Evolutionary conservation across 768 basidiomycete species (phyloP).

Genomic region (Cystofilobasidium ferigula): DNA sequence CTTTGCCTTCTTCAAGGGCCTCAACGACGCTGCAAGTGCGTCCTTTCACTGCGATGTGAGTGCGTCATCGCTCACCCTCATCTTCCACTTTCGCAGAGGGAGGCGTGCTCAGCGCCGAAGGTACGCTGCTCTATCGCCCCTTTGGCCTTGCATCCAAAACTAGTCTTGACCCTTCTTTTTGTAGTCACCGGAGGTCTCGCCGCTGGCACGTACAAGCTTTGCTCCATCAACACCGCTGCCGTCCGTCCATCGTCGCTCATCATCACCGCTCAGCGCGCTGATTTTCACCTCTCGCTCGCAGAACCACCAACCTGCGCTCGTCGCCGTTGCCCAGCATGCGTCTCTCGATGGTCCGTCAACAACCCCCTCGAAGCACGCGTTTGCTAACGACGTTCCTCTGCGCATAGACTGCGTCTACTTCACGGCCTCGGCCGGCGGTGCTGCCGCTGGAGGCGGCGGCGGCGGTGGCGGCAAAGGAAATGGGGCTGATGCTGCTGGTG

Average conservation of each 20-base stretch:
- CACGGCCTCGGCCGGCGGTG: neutral
- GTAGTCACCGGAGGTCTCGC: slow-evolving; percentile 18
- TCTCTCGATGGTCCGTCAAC: slow-evolving; percentile 7
- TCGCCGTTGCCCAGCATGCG: slow-evolving; percentile 20
- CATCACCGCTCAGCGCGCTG: neutral
- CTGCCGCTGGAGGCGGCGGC: neutral
- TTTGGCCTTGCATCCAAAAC: neutral
- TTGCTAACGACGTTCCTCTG: neutral
- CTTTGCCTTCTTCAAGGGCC: slow-evolving; percentile 22
- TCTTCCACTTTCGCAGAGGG: neutral
- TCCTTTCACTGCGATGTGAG: neutral
- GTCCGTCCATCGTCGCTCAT: neutral
- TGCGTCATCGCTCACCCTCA: neutral
- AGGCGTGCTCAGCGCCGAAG: neutral
- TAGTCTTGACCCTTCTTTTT: neutral
- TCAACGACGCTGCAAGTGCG: slow-evolving; percentile 13
- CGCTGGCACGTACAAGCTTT: slow-evolving; percentile 17
- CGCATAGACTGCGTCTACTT: slow-evolving; percentile 12
- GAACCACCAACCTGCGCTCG: slow-evolving; percentile 22
- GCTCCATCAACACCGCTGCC: slow-evolving; percentile 20
- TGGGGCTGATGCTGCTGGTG: too few species aligned
- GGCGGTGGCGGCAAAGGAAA: neutral
- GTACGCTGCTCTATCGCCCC: neutral
- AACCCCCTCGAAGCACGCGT: too few species aligned
- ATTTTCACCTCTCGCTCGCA: neutral